phyloP scores from a whole-genome alignment of 1,284 basidiomycete species.

The Microbotryum intermedium region DNA sequence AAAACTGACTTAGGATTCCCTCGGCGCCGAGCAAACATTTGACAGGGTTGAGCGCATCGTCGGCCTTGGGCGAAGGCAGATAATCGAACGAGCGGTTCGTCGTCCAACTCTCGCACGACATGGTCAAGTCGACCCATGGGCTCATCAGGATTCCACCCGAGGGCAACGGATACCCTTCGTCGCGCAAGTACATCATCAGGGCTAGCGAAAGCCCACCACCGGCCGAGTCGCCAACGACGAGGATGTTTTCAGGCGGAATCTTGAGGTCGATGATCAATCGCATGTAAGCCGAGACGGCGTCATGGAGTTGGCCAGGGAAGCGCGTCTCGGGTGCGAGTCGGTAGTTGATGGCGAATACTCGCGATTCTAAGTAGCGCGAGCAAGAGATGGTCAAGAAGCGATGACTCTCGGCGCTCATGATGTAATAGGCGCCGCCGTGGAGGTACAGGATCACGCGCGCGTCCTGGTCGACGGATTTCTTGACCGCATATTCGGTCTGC shows the following conservation, averaged over 20 bases:
- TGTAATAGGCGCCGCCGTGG: constrained; percentile 92
- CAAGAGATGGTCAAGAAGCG: constrained; percentile 84
- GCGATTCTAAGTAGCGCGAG: constrained; percentile 78
- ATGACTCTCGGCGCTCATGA: constrained; percentile 89
- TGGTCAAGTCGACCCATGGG: constrained; percentile 66
- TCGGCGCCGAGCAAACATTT: constrained; percentile 81
- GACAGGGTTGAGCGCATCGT: constrained; percentile 85
- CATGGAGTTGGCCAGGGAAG: constrained; percentile 90
- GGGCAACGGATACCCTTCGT: constrained; percentile 60
- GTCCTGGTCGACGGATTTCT: constrained; percentile 38
- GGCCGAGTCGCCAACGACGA: constrained; percentile 63
- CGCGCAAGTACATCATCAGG: constrained; percentile 72
- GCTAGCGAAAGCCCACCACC: constrained; percentile 83
- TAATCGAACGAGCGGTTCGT: constrained; percentile 59
- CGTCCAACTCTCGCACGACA: constrained; percentile 95
- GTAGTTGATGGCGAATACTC: constrained; percentile 97
- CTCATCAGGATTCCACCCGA: constrained; percentile 76
- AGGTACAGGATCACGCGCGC: constrained; percentile 85
- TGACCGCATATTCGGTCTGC: constrained; percentile 61
- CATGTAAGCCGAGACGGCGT: constrained; percentile 78
- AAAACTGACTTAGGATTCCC: constrained; percentile 47
- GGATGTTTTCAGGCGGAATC: constrained; percentile 81
- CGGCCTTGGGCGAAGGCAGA: constrained; percentile 37
- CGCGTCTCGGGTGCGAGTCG: constrained; percentile 87
- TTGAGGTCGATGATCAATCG: constrained; percentile 78